Percentiles rank a stretch among this genome's conserved stretches.
Evolutionary conservation across 768 basidiomycete species (phyloP).

Genomic region (Lentinula lateritia): DNA sequence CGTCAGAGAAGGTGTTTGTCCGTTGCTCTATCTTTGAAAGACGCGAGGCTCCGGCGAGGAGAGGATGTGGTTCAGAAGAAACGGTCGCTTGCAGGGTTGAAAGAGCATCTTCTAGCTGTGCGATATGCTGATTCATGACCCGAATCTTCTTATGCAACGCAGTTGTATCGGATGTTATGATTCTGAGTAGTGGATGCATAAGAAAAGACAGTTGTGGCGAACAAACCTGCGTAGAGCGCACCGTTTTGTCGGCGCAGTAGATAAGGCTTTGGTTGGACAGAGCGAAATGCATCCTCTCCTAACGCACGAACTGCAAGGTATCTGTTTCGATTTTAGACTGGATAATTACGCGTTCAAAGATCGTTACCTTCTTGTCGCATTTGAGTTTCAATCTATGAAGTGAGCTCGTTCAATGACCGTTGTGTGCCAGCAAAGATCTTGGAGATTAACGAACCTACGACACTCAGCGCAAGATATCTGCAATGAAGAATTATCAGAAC

Average conservation of each 20-base stretch:
- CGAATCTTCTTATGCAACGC: slow-evolving; percentile 60
- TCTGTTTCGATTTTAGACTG: slow-evolving; percentile 2
- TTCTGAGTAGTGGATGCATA: neutral
- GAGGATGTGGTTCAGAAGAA: slow-evolving; percentile 53
- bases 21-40: neutral
- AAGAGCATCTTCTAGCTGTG: slow-evolving; percentile 62
- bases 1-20: neutral
- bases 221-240: slow-evolving; percentile 34
- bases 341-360: neutral
- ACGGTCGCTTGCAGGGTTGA: slow-evolving; percentile 54
- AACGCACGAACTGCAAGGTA: slow-evolving; percentile 45
- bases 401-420: neutral
- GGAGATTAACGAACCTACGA: slow-evolving; percentile 24
- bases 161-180: slow-evolving; percentile 50
- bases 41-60: slow-evolving; percentile 34
- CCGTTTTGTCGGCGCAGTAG: neutral
- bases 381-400: slow-evolving; percentile 28
- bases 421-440: neutral
- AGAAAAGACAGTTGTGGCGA: slow-evolving; percentile 13
- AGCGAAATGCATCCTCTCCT: slow-evolving; percentile 59
- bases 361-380: slow-evolving; percentile 37
- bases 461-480: slow-evolving; percentile 24
- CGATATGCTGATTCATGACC: slow-evolving; percentile 64
- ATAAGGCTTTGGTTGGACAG: slow-evolving; percentile 26
- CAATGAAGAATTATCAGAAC: neutral